Evolutionary conservation across 2,329 filamentous ascomycete genomes (phyloP).

Genomic region (Hypoxylon sp.): DNA sequence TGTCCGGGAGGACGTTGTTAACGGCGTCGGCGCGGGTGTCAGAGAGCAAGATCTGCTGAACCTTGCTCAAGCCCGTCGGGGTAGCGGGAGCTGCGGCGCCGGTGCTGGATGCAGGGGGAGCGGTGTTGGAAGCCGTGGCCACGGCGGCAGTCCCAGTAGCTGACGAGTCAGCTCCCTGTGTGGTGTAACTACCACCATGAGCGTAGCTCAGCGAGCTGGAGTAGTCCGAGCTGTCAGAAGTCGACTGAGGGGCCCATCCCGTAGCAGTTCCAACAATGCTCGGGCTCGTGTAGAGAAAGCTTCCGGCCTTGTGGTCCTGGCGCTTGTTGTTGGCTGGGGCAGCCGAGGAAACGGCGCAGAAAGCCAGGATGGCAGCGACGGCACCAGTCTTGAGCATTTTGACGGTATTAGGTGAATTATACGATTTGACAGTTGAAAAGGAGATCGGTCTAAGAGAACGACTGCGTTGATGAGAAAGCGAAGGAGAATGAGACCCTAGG

Average conservation of each 20-base stretch:
- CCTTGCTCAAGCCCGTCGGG: constrained; percentile 51
- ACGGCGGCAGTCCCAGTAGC: constrained; percentile 4
- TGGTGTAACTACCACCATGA: constrained; percentile 1
- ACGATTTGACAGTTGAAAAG: constrained; percentile 8
- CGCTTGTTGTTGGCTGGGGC: constrained; percentile 31
- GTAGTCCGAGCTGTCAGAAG: constrained; percentile 13
- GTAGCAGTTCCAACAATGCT: constrained; percentile 8
- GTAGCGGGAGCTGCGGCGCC: constrained; percentile 23
- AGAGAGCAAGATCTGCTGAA: constrained; percentile 58
- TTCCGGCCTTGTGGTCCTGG: constrained; percentile 2
- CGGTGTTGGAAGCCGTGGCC: constrained; percentile 22
- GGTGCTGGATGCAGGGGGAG: constrained; percentile 33
- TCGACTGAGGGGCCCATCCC: constrained; percentile 6
- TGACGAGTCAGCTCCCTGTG: neutral
- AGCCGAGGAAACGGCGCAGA: constrained; percentile 52
- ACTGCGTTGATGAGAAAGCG: constrained; percentile 6
- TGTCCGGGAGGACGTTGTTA: constrained; percentile 59
- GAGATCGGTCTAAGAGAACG: constrained; percentile 18
- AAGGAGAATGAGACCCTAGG: constrained; percentile 27
- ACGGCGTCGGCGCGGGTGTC: constrained; percentile 62
- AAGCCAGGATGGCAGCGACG: constrained; percentile 59
- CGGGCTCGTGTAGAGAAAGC: neutral
- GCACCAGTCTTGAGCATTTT: constrained; percentile 57
- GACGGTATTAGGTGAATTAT: constrained; percentile 32
- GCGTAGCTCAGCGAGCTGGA: constrained; percentile 24